phyloP scores from a whole-genome alignment of 2,329 filamentous ascomycete genomes.

The Thelonectria discophora region DNA sequence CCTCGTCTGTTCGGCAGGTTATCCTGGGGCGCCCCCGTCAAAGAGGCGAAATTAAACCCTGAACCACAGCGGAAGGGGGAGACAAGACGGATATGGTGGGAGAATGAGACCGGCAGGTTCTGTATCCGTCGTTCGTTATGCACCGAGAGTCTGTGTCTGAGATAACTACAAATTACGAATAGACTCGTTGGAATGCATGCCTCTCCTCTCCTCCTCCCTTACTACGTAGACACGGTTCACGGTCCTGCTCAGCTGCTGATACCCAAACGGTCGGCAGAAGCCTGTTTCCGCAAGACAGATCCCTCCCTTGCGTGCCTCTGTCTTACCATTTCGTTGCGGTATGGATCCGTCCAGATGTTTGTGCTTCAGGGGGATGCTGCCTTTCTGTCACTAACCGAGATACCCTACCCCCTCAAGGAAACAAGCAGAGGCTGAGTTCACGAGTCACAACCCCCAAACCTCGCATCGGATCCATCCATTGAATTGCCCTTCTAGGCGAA shows the following conservation, averaged over 20 bases:
- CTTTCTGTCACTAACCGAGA: constrained; percentile 13
- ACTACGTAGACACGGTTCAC: too few species aligned
- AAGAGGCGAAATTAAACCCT: constrained; percentile 37
- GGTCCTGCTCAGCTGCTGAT: not conserved
- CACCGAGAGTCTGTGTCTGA: too few species aligned
- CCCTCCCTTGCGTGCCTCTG: not conserved
- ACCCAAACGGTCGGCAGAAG: not conserved
- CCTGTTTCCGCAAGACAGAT: not conserved
- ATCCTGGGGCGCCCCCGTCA: constrained; percentile 8
- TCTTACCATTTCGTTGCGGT: not conserved
- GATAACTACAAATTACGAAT: too few species aligned
- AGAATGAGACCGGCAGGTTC: too few species aligned
- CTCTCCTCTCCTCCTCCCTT: too few species aligned
- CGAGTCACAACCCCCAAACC: not conserved
- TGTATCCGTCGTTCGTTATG: too few species aligned
- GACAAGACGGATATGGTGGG: constrained; percentile 9
- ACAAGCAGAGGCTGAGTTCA: constrained; percentile 4
- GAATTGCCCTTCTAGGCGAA: constrained; percentile 10
- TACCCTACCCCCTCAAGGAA: constrained; percentile 11
- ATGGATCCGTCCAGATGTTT: not conserved
- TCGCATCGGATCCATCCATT: constrained; percentile 11
- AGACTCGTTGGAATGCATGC: too few species aligned
- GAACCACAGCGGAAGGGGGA: constrained; percentile 15
- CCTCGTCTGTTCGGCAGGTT: constrained; percentile 13
- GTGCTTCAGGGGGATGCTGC: not conserved